Evolutionary conservation across 768 basidiomycete species (phyloP).

Genomic region (Mycena latifolia): DNA sequence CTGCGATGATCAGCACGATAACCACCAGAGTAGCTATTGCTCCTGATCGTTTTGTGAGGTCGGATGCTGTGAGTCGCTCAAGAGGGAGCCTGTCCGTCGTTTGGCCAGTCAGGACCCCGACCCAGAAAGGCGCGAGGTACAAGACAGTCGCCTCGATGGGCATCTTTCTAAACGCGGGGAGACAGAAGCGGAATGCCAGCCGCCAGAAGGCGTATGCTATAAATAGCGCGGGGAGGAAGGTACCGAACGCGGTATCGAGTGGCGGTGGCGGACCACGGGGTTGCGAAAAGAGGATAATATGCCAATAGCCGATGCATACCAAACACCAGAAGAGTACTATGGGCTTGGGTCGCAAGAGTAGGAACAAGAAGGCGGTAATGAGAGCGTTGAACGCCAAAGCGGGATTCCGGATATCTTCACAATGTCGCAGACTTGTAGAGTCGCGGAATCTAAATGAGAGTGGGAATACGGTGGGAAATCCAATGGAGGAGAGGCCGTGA

Average conservation of each 20-base stretch:
- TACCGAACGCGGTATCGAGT: conserved; percentile 77
- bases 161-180: conserved; percentile 75
- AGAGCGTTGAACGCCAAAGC: conserved; percentile 83
- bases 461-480: conserved; percentile 83
- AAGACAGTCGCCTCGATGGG: conserved; percentile 81
- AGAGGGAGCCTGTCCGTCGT: conserved; percentile 82
- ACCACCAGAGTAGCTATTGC: conserved; percentile 78
- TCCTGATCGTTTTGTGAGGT: conserved; percentile 74
- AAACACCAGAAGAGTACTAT: conserved; percentile 81
- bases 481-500: conserved; percentile 77
- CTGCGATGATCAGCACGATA: conserved; percentile 70
- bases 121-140: conserved; percentile 86
- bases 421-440: conserved; percentile 65
- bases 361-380: conserved; percentile 74
- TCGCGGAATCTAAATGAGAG: conserved; percentile 71
- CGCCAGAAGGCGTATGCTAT: conserved; percentile 87
- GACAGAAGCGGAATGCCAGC: conserved; percentile 76
- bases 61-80: conserved; percentile 76
- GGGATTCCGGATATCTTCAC: conserved; percentile 75
- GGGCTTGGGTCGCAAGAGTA: conserved; percentile 78
- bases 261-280: conserved; percentile 75
- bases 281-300: conserved; percentile 84
- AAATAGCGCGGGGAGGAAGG: conserved; percentile 84
- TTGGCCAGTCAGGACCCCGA: conserved; percentile 80
- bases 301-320: conserved; percentile 91